These are phyloP conservation scores for Penicillium sp. DNA, from an alignment of 2,329 filamentous ascomycete genomes.

Conservation along the genomic window DNA sequence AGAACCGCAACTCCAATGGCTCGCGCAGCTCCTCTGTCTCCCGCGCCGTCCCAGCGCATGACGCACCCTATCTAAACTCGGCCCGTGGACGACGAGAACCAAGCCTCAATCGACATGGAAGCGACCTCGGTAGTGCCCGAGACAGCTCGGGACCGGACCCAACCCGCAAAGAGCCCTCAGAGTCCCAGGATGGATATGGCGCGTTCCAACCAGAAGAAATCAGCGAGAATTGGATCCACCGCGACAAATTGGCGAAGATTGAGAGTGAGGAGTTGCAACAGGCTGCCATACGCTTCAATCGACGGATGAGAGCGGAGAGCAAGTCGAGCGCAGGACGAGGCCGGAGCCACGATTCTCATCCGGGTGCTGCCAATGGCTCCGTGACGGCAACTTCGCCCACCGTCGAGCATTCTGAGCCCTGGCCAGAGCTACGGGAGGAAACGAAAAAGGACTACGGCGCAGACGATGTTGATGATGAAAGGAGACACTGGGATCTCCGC, in stretches of 20 bases:
- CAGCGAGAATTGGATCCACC: conserved; percentile 53
- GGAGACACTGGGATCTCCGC: conserved; percentile 69
- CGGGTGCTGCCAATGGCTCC: conserved; percentile 25
- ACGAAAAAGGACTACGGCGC: conserved; percentile 43
- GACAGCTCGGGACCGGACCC: conserved; percentile 40
- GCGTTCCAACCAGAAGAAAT: conserved; percentile 19
- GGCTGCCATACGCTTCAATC: conserved; percentile 48
- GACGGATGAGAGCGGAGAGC: conserved; percentile 39
- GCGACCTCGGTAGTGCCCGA: conserved; percentile 42
- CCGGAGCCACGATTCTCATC: conserved; percentile 41
- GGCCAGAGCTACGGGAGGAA: conserved; percentile 39
- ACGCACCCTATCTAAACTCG: conserved; percentile 30
- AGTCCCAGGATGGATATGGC: conserved; percentile 23
- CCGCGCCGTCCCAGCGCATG: conserved; percentile 32
- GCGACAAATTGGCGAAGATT: conserved; percentile 53
- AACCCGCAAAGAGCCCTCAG: conserved; percentile 28
- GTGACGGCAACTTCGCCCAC: conserved; percentile 26
- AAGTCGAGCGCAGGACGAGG: conserved; percentile 40
- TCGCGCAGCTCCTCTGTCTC: conserved; percentile 45
- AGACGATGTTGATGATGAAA: conserved; percentile 45
- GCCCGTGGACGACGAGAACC: conserved; percentile 37
- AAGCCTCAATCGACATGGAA: conserved; percentile 39
- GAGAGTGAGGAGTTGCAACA: conserved; percentile 55
- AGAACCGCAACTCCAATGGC: conserved; percentile 37
- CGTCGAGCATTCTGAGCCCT: conserved; percentile 38